These are phyloP conservation scores for Nymphaea colorata DNA, from an alignment of 164 flowering plant species.

Conservation along the genomic window DNA sequence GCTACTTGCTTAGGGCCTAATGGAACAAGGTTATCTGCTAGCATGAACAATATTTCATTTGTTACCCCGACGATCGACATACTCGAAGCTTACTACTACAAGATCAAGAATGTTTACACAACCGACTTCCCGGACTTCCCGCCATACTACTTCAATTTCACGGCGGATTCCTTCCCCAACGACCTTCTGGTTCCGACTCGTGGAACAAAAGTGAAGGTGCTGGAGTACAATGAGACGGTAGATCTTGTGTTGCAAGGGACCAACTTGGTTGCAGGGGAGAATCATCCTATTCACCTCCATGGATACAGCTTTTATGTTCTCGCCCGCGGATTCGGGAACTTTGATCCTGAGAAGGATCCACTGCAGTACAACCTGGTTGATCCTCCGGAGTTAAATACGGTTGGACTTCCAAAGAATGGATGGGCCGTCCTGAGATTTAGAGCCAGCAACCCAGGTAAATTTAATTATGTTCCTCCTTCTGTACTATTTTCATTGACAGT, in stretches of 20 bases:
- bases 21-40: slow-evolving; percentile 7
- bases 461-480: neutral
- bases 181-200: slow-evolving; percentile 4
- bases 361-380: slow-evolving; percentile 22
- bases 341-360: slow-evolving; percentile 17
- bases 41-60: slow-evolving; percentile 18
- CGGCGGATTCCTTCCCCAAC: slow-evolving; percentile 6
- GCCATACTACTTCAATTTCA: slow-evolving; percentile 1
- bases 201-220: slow-evolving; percentile 11
- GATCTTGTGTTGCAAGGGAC: slow-evolving; percentile 17
- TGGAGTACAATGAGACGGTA: slow-evolving; percentile 8
- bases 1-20: slow-evolving; percentile 2
- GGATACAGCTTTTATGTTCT: slow-evolving; percentile 28
- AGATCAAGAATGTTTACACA: slow-evolving; percentile 4
- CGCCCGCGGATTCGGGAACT: slow-evolving; percentile 31
- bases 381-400: slow-evolving; percentile 21
- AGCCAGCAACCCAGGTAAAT: slow-evolving; percentile 1
- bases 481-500: neutral
- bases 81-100: slow-evolving; percentile 10
- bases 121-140: slow-evolving; percentile 8
- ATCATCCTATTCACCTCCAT: slow-evolving; percentile 20
- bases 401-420: slow-evolving; percentile 22
- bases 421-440: slow-evolving; percentile 29
- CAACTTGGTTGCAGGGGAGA: slow-evolving; percentile 4
- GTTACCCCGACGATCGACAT: slow-evolving; percentile 7